Evolutionary conservation across 495 filamentous ascomycete species (phyloP).

Genomic region (Aspergillus asperescens): DNA sequence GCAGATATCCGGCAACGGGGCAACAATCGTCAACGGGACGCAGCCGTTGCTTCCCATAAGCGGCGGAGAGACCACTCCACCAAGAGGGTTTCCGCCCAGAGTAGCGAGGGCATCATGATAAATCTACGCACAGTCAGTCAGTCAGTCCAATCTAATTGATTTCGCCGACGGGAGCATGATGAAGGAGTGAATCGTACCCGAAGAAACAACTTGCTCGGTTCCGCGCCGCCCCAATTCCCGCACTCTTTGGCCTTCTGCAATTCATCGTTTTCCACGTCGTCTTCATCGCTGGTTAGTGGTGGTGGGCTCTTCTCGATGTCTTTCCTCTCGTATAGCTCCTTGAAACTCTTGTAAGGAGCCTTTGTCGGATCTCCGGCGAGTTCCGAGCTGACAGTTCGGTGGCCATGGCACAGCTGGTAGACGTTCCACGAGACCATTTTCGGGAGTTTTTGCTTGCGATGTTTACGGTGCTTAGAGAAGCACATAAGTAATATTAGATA

Average conservation of each 20-base stretch:
- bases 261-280: constrained; percentile 32
- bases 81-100: constrained; percentile 50
- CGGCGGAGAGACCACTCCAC: constrained; percentile 59
- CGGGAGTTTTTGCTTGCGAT: neutral
- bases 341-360: constrained; percentile 48
- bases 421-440: constrained; percentile 32
- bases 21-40: constrained; percentile 64
- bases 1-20: constrained; percentile 62
- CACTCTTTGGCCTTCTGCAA: constrained; percentile 41
- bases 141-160: neutral
- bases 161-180: neutral
- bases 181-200: constrained; percentile 29
- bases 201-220: constrained; percentile 64
- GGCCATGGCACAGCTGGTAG: constrained; percentile 46
- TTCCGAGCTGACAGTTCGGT: constrained; percentile 51
- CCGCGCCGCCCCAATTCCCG: constrained; percentile 60
- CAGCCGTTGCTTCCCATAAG: constrained; percentile 65
- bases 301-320: constrained; percentile 18
- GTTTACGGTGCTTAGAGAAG: neutral
- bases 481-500: neutral
- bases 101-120: constrained; percentile 62
- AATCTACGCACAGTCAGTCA: constrained; percentile 34
- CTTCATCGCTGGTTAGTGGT: constrained; percentile 36
- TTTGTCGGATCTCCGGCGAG: constrained; percentile 49
- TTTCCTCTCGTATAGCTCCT: constrained; percentile 43